Evolutionary conservation across 2,329 filamentous ascomycete genomes (phyloP).

Genomic region (Penicillium sp.): DNA sequence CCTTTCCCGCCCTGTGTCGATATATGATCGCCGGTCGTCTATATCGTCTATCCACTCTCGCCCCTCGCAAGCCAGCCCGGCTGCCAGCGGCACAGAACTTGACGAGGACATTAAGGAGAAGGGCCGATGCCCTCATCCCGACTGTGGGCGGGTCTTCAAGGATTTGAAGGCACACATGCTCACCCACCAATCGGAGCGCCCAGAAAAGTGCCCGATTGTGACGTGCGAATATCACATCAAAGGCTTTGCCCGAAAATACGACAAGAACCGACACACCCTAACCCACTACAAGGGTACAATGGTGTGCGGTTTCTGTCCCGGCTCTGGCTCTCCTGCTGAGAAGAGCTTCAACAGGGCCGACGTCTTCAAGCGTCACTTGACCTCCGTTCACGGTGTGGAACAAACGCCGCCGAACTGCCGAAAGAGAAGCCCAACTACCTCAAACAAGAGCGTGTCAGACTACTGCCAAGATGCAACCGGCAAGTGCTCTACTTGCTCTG

Average conservation of each 20-base stretch:
- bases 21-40: constrained; percentile 66
- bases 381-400: constrained; percentile 88
- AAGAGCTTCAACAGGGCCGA: constrained; percentile 96
- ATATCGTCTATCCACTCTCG: constrained; percentile 73
- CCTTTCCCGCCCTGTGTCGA: constrained; percentile 56
- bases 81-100: constrained; percentile 64
- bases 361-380: constrained; percentile 93
- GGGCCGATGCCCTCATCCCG: constrained; percentile 77
- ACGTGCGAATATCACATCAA: constrained; percentile 92
- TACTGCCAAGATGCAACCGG: constrained; percentile 79
- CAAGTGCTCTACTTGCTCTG: constrained; percentile 89
- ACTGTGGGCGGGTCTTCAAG: constrained; percentile 86
- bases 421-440: constrained; percentile 64
- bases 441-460: constrained; percentile 68
- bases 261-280: constrained; percentile 92
- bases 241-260: constrained; percentile 93
- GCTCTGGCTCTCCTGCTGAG: constrained; percentile 83
- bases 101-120: constrained; percentile 68
- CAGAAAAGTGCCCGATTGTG: constrained; percentile 91
- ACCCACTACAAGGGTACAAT: constrained; percentile 98
- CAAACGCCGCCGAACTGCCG: constrained; percentile 91
- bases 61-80: constrained; percentile 63
- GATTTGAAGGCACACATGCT: constrained; percentile 94
- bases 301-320: constrained; percentile 94
- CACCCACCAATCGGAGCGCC: constrained; percentile 87